Evolutionary conservation across 306 rosid genomes (phyloP).

Genomic region (Casuarina cunninghamiana): DNA sequence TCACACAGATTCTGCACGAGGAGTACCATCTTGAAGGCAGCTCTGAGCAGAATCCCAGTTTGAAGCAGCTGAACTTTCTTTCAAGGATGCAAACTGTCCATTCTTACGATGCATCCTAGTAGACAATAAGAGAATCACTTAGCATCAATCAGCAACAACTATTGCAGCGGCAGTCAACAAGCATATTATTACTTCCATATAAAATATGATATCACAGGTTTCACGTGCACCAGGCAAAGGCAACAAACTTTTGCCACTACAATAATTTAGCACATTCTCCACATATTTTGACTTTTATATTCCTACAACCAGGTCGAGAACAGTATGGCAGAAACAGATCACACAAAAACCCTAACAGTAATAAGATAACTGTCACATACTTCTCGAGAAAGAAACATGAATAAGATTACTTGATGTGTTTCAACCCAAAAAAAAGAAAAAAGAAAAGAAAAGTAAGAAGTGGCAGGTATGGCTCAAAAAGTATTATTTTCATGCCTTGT

Average conservation of each 20-base stretch:
- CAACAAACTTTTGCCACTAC: constrained; percentile 14
- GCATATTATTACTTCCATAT: constrained; percentile 8
- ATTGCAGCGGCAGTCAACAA: constrained; percentile 4
- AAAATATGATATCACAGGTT: constrained; percentile 16
- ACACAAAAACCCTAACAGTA: neutral
- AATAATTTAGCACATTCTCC: constrained; percentile 5
- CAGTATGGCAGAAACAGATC: neutral
- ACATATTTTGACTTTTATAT: neutral
- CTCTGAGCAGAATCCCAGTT: constrained; percentile 54
- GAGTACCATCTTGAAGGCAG: constrained; percentile 60
- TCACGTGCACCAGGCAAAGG: neutral
- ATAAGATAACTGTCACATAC: neutral
- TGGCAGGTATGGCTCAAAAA: neutral
- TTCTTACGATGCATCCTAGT: constrained; percentile 89
- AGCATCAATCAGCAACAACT: neutral
- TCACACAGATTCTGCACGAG: constrained; percentile 71
- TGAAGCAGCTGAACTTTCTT: constrained; percentile 67
- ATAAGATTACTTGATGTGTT: neutral
- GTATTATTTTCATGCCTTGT: neutral
- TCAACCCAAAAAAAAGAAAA: too few species aligned
- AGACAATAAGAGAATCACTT: constrained; percentile 21
- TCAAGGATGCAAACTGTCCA: constrained; percentile 85
- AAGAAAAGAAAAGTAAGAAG: neutral
- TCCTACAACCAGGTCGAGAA: neutral
- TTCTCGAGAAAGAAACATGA: neutral